Conservation (phyloP, 257 asterid genomes). For the Salvia splendens region DNA sequence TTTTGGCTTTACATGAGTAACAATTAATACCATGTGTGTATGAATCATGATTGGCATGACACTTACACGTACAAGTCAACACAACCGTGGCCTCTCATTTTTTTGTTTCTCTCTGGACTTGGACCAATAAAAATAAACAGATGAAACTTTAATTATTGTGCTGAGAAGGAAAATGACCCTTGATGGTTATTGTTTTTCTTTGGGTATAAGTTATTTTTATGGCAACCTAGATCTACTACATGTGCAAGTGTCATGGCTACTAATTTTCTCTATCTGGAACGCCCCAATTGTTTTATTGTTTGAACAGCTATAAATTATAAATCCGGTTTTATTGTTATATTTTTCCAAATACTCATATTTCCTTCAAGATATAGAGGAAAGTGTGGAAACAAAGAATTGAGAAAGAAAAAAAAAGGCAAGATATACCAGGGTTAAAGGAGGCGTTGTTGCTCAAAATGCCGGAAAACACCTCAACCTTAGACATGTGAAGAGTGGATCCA, state of each 20-base stretch:
- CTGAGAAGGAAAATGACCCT: constrained; percentile 12
- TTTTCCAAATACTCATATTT: no score
- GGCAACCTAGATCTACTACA: background rate
- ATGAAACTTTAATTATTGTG: constrained; percentile 6
- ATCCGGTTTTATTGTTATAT: background rate
- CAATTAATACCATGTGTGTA: background rate
- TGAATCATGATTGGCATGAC: constrained; percentile 6
- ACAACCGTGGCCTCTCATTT: background rate
- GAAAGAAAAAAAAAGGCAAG: background rate
- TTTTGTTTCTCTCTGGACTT: background rate
- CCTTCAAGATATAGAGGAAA: no score
- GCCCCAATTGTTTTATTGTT: background rate
- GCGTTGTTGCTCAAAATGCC: constrained; percentile 85
- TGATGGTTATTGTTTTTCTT: background rate
- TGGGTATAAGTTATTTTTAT: background rate
- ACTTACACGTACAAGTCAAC: constrained; percentile 22
- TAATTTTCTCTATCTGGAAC: background rate
- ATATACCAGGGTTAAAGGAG: constrained; percentile 72
- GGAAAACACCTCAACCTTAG: constrained; percentile 54
- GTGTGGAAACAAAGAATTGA: background rate
- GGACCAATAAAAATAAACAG: constrained; percentile 2
- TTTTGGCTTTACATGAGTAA: background rate
- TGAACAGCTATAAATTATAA: background rate
- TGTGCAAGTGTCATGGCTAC: constrained; percentile 9
- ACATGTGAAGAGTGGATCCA: constrained; percentile 79